Conservation (phyloP, 352 stramenopile species). For the Pythium vanterpoolii region DNA sequence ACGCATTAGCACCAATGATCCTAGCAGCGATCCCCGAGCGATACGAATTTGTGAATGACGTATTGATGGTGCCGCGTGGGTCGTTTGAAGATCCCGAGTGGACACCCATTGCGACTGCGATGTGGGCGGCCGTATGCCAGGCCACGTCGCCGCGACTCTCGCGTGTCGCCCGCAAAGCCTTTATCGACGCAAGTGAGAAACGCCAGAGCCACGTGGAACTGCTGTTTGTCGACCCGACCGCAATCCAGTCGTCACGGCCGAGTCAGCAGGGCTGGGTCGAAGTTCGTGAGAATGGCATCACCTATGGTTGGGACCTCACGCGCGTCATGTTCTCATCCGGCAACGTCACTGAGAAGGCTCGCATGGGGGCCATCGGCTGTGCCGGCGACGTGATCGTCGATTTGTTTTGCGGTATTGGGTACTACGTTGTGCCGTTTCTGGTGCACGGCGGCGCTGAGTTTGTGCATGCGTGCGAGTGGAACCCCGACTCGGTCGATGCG, state of each 20-base stretch:
- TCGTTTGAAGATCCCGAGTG: conserved; percentile 62
- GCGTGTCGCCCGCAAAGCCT: conserved; percentile 78
- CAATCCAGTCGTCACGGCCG: conserved; percentile 33
- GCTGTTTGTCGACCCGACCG: conserved; percentile 50
- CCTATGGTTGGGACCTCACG: conserved; percentile 94
- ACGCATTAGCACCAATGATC: conserved; percentile 28
- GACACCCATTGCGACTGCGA: conserved; percentile 41
- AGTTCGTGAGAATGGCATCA: conserved; percentile 92
- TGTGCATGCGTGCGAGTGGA: conserved; percentile 96
- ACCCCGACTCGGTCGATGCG: conserved; percentile 89
- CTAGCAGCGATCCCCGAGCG: conserved; percentile 42
- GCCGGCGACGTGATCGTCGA: conserved; percentile 91
- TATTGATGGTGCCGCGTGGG: conserved; percentile 65
- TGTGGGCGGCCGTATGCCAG: conserved; percentile 66
- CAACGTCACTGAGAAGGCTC: conserved; percentile 96
- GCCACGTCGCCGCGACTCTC: conserved; percentile 50
- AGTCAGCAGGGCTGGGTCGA: conserved; percentile 73
- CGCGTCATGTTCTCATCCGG: conserved; percentile 97
- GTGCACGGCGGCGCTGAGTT: conserved; percentile 87
- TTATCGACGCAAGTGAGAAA: conserved; percentile 75
- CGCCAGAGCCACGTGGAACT: conserved; percentile 77
- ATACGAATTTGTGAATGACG: conserved; percentile 77
- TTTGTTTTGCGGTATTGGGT: conserved; percentile 97
- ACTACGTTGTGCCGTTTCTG: conserved; percentile 95
- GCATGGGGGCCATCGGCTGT: conserved; percentile 88